Evolutionary conservation across 352 stramenopile genomes (phyloP).

Genomic region (Phytophthora litchii): DNA sequence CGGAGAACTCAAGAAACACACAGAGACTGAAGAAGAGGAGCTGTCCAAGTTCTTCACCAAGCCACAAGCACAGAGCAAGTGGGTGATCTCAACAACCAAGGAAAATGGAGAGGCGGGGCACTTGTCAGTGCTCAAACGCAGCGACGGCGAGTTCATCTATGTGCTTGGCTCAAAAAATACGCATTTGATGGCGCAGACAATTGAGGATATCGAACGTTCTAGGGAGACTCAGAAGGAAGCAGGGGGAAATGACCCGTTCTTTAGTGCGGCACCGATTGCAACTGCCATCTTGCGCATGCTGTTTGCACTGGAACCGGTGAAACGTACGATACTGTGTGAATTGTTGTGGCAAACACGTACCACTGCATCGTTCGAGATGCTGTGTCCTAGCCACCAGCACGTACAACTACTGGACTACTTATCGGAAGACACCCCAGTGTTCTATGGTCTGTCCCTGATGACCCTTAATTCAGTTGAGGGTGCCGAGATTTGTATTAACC

Average conservation of each 20-base stretch:
- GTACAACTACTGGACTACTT: constrained; percentile 78
- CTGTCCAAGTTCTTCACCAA: constrained; percentile 84
- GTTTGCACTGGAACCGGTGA: constrained; percentile 32
- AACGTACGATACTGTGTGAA: constrained; percentile 63
- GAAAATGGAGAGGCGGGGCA: constrained; percentile 83
- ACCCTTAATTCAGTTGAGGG: constrained; percentile 36
- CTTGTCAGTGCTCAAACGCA: constrained; percentile 71
- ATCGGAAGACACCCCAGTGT: constrained; percentile 72
- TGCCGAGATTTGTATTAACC: constrained; percentile 79
- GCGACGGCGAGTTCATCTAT: constrained; percentile 69
- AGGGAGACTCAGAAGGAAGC: constrained; percentile 21
- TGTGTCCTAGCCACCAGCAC: constrained; percentile 77
- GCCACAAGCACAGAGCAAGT: constrained; percentile 45
- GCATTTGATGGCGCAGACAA: constrained; percentile 57
- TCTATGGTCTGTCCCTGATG: constrained; percentile 78
- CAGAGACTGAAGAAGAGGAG: constrained; percentile 33
- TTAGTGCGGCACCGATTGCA: constrained; percentile 57
- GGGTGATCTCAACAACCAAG: constrained; percentile 78
- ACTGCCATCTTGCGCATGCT: constrained; percentile 50
- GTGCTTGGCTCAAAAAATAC: constrained; percentile 86
- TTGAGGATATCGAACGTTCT: constrained; percentile 55
- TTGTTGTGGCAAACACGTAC: constrained; percentile 78
- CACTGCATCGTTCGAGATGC: constrained; percentile 81
- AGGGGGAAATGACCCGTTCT: constrained; percentile 50
- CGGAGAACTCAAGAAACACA: constrained; percentile 48